Conservation (phyloP, 2,329 filamentous ascomycete genomes). For the Aspergillus nomiae region DNA sequence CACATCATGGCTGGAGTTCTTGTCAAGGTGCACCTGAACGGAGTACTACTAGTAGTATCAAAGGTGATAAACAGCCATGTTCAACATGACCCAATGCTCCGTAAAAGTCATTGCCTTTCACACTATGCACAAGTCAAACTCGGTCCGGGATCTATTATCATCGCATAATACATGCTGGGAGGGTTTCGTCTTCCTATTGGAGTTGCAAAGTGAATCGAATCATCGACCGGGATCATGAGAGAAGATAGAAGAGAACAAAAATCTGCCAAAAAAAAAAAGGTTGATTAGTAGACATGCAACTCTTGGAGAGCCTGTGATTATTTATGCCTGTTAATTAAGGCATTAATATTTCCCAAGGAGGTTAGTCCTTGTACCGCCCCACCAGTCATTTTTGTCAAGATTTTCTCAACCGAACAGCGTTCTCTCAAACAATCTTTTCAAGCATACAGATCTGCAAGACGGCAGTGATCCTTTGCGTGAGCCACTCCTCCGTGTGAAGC, state of each 20-base stretch:
- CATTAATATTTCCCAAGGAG: neutral
- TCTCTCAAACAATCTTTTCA: neutral
- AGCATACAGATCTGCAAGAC: constrained; percentile 15
- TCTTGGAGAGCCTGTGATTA: neutral
- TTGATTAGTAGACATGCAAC: neutral
- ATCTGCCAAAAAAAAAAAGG: neutral
- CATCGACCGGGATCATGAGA: neutral
- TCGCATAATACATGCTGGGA: neutral
- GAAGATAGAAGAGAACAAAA: neutral
- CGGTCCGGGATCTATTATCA: neutral
- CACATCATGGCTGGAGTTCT: neutral
- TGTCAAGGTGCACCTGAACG: neutral
- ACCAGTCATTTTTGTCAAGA: neutral
- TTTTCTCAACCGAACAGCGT: constrained; percentile 1
- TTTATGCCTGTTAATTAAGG: neutral
- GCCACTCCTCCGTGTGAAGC: constrained; percentile 31
- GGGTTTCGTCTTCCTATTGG: neutral
- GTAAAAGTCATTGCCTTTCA: neutral
- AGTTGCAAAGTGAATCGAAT: neutral
- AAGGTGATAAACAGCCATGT: neutral
- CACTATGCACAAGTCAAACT: neutral
- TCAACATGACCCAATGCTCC: neutral
- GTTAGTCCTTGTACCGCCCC: neutral
- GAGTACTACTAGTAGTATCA: neutral
- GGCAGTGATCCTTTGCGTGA: constrained; percentile 44